A percentile compares a stretch with the other conserved stretches of the same genome.
Conservation (phyloP, 2,329 filamentous ascomycete genomes). For the Fusarium dlaminii region DNA sequence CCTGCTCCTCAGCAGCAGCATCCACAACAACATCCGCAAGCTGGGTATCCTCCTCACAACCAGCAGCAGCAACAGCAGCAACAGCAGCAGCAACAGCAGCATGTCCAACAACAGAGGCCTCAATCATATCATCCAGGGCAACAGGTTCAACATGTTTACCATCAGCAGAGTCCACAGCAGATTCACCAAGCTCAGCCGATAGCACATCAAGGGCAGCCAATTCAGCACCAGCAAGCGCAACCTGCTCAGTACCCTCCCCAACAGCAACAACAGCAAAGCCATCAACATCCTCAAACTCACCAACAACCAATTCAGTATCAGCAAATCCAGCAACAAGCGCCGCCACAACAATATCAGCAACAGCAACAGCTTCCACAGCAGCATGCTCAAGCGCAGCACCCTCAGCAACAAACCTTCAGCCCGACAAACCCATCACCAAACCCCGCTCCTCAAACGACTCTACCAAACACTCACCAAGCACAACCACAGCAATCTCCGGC, state of each 20-base stretch:
- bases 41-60: slow-evolving; percentile 8
- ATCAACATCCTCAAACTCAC: not conserved
- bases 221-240: not conserved
- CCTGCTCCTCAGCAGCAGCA: slow-evolving; percentile 8
- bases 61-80: slow-evolving; percentile 16
- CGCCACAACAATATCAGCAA: not conserved
- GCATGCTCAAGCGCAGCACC: not conserved
- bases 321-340: not conserved
- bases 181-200: not conserved
- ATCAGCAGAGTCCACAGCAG: not conserved
- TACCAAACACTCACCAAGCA: not conserved
- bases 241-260: not conserved
- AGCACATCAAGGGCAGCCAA: not conserved
- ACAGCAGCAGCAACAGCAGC: slow-evolving; percentile 15
- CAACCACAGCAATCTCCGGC: not conserved
- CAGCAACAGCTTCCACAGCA: slow-evolving; percentile 2
- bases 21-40: not conserved
- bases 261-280: not conserved
- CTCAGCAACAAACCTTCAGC: slow-evolving; percentile 3
- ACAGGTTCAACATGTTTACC: not conserved
- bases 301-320: slow-evolving; percentile 5
- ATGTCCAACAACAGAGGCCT: slow-evolving; percentile 4
- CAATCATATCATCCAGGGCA: slow-evolving; percentile 19
- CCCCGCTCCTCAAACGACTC: slow-evolving; percentile 3
- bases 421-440: not conserved